Base-by-base conservation (phyloP, 2,329 filamentous ascomycete species). In the Pseudocercospora pini-densiflorae region DNA sequence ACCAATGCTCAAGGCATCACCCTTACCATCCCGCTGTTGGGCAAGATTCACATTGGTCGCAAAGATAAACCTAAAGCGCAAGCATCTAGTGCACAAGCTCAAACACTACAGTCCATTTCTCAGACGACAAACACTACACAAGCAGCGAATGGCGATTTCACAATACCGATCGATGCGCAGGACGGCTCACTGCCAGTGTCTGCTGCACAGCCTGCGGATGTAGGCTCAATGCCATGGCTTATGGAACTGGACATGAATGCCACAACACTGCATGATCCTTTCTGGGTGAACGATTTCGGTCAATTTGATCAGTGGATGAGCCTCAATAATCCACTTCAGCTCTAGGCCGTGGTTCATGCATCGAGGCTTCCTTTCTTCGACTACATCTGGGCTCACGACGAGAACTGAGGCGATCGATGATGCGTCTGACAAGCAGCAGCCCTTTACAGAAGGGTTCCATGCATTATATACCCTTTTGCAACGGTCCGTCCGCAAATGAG, bases 231-330 rank as follows among this genome's bases (percentile, higher is more conserved):
- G 53, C 70, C 70, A 2, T 70, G 70, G 70, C 45, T 66, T 9
- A 67, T 71, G 66, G 64, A 71, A 58, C 63, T 70, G 8, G 65
- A 71, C 27, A 68, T 71, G 63, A 66, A 68, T 23, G 59, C 61
- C 10, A 63, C 68, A 6, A 65, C 67, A 16, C 57, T 71, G 3
- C 66, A 69, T 24, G 66, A 68, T 59, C 68, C 70, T 10, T 71
- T 69, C 45, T 64, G 70, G 23, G 60, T 60, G 10, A 62, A 68
- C 19, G 63, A 70, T n/a, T 40, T 60, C 27, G 49, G 47, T 6
- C 47, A 66, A 14, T 61, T 68, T 7, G 67, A 69, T 45, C 65
- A 68, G 24, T 66, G 67, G 67, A 65, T 65, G 61, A 59, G 55
- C 16, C 16, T 58, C 1, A 58, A 58, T 31, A 58, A 43, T 24